Conservation (phyloP, 345 rosid species). For the Microthlaspi erraticum region DNA sequence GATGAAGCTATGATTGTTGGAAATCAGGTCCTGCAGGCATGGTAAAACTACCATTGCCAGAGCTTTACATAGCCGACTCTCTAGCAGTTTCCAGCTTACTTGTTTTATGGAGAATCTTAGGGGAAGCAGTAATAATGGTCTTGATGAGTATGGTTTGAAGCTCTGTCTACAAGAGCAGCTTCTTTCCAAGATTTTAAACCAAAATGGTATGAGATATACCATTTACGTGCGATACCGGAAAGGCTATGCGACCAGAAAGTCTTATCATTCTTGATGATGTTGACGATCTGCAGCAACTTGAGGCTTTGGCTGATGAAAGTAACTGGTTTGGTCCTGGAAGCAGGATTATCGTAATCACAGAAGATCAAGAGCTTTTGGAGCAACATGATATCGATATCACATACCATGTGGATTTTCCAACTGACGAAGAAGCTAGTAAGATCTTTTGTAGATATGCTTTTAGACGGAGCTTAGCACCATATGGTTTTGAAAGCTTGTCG, state of each 20-base stretch:
- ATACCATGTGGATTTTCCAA: neutral
- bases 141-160: neutral
- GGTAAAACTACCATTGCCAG: slow-evolving; percentile 34
- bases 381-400: too few relatives aligned
- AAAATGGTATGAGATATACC: neutral
- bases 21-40: slow-evolving; percentile 26
- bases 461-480: neutral
- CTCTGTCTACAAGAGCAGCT: slow-evolving; percentile 10
- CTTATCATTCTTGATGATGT: too few relatives aligned
- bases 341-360: too few relatives aligned
- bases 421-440: neutral
- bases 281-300: too few relatives aligned
- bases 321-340: too few relatives aligned
- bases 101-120: slow-evolving; percentile 7
- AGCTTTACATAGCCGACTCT: neutral
- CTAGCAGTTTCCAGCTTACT: neutral
- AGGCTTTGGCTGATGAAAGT: too few relatives aligned
- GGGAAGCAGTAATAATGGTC: neutral
- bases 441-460: neutral
- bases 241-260: neutral
- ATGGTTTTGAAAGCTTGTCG: neutral
- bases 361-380: neutral
- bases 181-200: slow-evolving; percentile 20
- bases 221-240: neutral
- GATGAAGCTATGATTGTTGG: slow-evolving; percentile 3